phyloP scores from a whole-genome alignment of 441 rosid genomes.

The Rhodomyrtus psidioides region DNA sequence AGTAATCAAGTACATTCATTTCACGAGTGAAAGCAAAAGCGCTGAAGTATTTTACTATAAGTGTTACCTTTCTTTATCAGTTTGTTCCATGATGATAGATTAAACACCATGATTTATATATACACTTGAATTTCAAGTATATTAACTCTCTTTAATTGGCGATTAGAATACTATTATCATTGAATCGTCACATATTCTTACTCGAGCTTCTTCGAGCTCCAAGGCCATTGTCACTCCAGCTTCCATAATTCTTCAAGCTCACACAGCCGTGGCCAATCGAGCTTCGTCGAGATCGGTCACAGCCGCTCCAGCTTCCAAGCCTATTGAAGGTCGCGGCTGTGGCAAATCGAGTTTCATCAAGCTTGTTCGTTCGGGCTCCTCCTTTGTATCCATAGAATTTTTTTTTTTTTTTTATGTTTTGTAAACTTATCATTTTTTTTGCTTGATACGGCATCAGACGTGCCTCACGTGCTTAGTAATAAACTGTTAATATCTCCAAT shows the following conservation, averaged over 20 bases:
- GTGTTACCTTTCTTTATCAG: no score
- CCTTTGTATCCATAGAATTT: no score
- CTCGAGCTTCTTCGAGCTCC: no score
- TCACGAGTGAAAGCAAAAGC: no score
- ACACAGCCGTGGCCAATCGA: neutral
- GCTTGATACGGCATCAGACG: neutral
- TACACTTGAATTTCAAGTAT: neutral
- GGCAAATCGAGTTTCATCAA: neutral
- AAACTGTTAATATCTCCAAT: rapidly evolving
- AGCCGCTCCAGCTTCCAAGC: neutral
- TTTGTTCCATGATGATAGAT: no score
- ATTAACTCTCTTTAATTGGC: neutral
- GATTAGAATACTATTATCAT: rapidly evolving
- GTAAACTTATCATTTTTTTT: neutral
- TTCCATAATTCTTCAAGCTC: neutral
- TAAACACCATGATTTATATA: neutral
- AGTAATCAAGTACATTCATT: neutral
- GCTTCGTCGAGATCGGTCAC: neutral
- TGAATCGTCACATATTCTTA: neutral
- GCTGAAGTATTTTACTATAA: no score
- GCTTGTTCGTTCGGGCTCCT: neutral
- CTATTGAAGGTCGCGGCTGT: neutral
- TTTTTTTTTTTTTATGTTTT: neutral
- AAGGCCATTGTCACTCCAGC: rapidly evolving
- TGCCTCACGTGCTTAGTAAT: rapidly evolving